A percentile compares a stretch with the other conserved stretches of the same genome.
Conservation (phyloP, 2,329 filamentous ascomycete genomes). For the Blastomyces emzantsi region DNA sequence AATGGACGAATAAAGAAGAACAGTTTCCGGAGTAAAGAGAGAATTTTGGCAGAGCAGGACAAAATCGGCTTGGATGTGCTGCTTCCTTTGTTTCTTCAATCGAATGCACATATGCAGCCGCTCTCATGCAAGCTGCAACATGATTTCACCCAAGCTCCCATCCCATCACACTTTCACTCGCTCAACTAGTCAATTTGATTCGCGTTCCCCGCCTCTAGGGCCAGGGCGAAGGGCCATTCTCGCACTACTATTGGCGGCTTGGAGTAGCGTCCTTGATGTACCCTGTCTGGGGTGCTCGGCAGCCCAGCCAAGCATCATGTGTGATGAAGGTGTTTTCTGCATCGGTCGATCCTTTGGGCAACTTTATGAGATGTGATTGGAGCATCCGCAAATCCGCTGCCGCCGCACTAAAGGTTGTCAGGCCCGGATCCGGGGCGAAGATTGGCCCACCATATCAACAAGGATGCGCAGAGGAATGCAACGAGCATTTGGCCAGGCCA, state of each 20-base stretch:
- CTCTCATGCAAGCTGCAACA: slow-evolving; percentile 1
- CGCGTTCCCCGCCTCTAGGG: neutral
- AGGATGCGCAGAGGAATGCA: neutral
- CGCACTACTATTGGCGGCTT: neutral
- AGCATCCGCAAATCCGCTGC: neutral
- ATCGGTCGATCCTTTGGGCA: slow-evolving; percentile 2
- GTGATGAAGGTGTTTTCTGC: neutral
- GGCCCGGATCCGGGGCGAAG: too few relatives aligned
- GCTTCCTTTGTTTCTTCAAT: slow-evolving; percentile 1
- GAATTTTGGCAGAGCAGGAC: neutral
- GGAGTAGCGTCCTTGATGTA: neutral
- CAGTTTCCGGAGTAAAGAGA: neutral
- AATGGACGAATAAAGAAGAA: neutral
- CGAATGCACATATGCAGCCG: neutral
- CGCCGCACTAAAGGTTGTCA: neutral
- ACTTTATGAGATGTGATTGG: neutral
- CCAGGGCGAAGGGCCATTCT: neutral
- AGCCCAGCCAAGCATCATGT: neutral
- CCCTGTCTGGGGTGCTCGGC: neutral
- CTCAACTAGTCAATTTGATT: neutral
- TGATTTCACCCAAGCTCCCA: neutral
- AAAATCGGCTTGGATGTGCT: neutral
- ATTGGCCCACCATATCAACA: neutral
- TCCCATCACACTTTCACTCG: neutral
- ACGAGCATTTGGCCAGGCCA: neutral